Percentiles rank a stretch among this genome's conserved stretches.
phyloP scores from a whole-genome alignment of 495 filamentous ascomycete genomes.

The Trichocladium antarcticum region DNA sequence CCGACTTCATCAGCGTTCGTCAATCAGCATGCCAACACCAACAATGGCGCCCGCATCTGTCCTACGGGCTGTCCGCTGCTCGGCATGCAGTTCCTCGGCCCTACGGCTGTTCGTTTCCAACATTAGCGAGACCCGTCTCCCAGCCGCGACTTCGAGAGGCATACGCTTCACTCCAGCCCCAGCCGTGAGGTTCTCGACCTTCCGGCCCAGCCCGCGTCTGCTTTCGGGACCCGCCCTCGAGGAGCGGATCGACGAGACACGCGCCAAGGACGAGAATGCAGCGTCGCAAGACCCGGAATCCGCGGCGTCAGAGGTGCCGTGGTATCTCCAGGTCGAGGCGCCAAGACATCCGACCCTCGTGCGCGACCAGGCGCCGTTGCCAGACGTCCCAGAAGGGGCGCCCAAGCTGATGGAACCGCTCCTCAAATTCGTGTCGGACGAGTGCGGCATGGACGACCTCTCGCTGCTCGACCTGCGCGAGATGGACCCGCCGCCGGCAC shows the following conservation, averaged over 20 bases:
- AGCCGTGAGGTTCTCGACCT: constrained; percentile 16
- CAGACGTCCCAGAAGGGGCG: constrained; percentile 60
- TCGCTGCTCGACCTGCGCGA: constrained; percentile 67
- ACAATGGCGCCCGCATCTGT: constrained; percentile 14
- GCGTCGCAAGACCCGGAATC: not conserved
- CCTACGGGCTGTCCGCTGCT: constrained; percentile 19
- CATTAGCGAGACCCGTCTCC: constrained; percentile 4
- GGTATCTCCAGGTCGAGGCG: constrained; percentile 74
- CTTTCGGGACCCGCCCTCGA: constrained; percentile 14
- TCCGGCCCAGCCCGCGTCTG: constrained; percentile 13
- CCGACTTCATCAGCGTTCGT: not conserved
- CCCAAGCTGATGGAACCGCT: constrained; percentile 62
- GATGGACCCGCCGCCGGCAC: constrained; percentile 72
- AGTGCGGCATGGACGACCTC: constrained; percentile 73
- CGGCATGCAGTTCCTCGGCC: constrained; percentile 19
- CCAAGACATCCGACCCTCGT: constrained; percentile 41
- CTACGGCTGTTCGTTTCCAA: constrained; percentile 18
- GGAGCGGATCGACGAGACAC: constrained; percentile 3
- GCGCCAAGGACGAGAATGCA: not conserved
- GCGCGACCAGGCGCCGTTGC: constrained; percentile 54
- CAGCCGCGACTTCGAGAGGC: not conserved
- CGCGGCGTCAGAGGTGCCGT: constrained; percentile 41
- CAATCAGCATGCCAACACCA: not conserved
- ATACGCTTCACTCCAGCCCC: not conserved
- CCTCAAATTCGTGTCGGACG: constrained; percentile 65